Evolutionary conservation across 2,329 filamentous ascomycete genomes (phyloP).

Genomic region (Trichoderma lentiforme): DNA sequence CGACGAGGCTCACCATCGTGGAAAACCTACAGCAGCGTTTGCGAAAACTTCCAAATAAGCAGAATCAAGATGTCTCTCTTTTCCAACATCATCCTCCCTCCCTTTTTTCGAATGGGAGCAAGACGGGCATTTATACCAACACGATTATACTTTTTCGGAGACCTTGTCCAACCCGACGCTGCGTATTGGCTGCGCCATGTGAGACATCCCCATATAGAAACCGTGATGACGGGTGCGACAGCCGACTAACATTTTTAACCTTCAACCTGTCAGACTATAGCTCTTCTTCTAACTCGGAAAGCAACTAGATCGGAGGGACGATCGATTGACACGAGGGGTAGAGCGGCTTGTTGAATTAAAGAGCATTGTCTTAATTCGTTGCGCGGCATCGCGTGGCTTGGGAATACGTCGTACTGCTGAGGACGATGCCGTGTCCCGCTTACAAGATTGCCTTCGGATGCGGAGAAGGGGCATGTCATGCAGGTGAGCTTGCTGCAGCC

Average conservation of each 20-base stretch:
- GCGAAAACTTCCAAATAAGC: neutral
- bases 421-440: neutral
- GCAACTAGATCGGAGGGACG: neutral
- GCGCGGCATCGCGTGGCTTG: neutral
- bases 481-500: neutral
- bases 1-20: constrained; percentile 7
- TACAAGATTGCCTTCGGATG: neutral
- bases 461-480: neutral
- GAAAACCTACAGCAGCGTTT: neutral
- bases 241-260: neutral
- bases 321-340: neutral
- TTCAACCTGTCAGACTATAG: constrained; percentile 10
- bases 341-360: neutral
- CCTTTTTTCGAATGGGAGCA: neutral
- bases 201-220: neutral
- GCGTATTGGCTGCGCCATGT: neutral
- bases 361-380: neutral
- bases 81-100: neutral
- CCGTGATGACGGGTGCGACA: neutral
- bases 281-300: neutral
- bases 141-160: neutral
- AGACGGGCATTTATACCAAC: neutral
- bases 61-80: neutral
- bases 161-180: neutral
- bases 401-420: neutral